Conservation (phyloP, 1,284 basidiomycete species). For the Stygiomarasmius scandens region DNA sequence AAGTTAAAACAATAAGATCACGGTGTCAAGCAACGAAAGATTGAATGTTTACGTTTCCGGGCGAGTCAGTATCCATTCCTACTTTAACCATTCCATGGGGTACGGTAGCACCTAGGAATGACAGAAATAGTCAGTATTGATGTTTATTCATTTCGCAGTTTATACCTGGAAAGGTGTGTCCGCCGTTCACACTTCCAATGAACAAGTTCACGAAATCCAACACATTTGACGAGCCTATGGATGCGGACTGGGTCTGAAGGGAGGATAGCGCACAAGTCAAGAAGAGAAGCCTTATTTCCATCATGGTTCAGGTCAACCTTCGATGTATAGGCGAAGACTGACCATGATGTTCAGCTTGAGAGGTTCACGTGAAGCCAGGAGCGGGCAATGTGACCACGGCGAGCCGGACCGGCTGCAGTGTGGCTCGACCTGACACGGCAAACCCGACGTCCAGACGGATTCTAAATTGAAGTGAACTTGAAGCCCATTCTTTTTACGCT, state of each 20-base stretch:
- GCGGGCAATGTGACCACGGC: no score
- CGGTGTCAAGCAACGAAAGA: neutral
- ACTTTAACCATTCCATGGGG: constrained; percentile 70
- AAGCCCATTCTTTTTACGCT: no score
- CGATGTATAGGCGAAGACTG: constrained; percentile 3
- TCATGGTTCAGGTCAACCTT: neutral
- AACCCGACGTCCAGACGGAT: no score
- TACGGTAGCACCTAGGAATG: constrained; percentile 55
- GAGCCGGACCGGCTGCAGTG: no score
- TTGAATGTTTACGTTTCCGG: constrained; percentile 49
- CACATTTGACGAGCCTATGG: constrained; percentile 25
- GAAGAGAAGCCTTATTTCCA: neutral
- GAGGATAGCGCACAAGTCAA: neutral
- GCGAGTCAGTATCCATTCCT: constrained; percentile 67
- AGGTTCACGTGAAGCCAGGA: no score
- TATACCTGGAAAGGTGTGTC: constrained; percentile 34
- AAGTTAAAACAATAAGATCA: neutral
- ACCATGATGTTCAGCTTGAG: no score
- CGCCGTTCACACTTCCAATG: constrained; percentile 49
- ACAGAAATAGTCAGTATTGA: neutral
- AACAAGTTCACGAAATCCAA: constrained; percentile 55
- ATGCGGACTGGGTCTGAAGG: constrained; percentile 25
- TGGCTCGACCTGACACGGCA: no score
- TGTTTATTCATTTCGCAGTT: constrained; percentile 3
- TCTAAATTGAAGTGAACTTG: no score